phyloP scores from a whole-genome alignment of 148 eudicot species.

The Selenicereus undatus region DNA sequence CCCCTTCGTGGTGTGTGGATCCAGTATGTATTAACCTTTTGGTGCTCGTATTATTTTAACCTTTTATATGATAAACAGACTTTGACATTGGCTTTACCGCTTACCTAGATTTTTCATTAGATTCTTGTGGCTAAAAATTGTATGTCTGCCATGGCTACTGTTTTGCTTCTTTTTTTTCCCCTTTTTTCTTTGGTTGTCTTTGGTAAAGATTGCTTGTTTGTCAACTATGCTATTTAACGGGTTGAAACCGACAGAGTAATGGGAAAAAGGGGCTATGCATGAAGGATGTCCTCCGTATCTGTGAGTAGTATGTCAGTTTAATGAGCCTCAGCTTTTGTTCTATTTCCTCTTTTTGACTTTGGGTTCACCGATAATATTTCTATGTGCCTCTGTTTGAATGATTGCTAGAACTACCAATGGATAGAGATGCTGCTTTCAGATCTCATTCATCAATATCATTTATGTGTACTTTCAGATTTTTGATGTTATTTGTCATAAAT shows the following conservation, averaged over 20 bases:
- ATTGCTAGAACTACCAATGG: neutral
- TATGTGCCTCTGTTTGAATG: neutral
- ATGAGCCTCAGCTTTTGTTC: too few relatives aligned
- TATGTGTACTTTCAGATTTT: neutral
- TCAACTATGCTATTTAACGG: neutral
- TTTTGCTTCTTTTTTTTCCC: neutral
- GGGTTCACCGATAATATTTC: neutral
- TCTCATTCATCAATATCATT: neutral
- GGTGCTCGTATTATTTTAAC: neutral
- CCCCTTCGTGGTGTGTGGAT: too few relatives aligned
- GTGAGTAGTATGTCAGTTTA: neutral
- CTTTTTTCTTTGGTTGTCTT: too few relatives aligned
- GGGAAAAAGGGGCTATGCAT: neutral
- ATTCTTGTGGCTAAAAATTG: too few relatives aligned
- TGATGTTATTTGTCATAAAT: neutral
- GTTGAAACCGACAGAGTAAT: neutral
- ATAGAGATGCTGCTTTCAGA: neutral
- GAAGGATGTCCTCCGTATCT: neutral
- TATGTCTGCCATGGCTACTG: neutral
- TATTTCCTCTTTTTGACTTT: neutral
- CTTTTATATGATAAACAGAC: too few relatives aligned
- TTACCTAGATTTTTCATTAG: neutral
- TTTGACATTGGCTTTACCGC: neutral
- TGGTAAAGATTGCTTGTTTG: neutral
- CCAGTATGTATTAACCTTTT: too few relatives aligned